Percentiles rank a stretch among this genome's conserved stretches.
Evolutionary conservation across 169 alveolate species (phyloP).

Genomic region (Eimeria mitis): DNA sequence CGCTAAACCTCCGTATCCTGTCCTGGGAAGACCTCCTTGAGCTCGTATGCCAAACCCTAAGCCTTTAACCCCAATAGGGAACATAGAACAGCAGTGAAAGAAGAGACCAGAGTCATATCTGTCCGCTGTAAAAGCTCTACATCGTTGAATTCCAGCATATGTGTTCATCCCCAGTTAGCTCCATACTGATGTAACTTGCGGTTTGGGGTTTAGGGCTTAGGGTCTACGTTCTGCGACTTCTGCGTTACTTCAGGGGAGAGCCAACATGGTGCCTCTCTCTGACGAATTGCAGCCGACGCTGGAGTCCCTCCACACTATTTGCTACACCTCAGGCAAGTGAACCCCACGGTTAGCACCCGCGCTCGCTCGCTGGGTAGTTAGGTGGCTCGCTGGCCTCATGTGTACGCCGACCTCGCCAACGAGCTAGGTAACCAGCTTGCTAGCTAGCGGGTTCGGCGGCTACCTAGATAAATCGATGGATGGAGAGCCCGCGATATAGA

Average conservation of each 20-base stretch:
- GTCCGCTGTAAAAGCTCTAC: background rate
- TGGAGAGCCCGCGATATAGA: background rate
- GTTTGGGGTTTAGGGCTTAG: background rate
- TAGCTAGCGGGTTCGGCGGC: background rate
- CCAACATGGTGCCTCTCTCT: conserved; percentile 40
- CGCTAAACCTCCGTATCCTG: background rate
- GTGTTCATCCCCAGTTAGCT: background rate
- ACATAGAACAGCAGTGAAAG: background rate
- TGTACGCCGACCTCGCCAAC: background rate
- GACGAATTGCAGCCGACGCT: conserved; percentile 62
- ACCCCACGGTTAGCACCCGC: background rate
- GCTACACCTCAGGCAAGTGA: conserved; percentile 97
- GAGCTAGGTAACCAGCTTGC: background rate
- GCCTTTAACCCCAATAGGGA: background rate
- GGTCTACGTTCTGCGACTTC: too few relatives aligned
- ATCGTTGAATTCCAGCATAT: background rate
- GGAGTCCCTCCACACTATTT: conserved; percentile 92
- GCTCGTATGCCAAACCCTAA: background rate
- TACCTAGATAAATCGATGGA: background rate
- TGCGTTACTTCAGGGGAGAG: conserved; percentile 68
- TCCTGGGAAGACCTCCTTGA: conserved; percentile 47
- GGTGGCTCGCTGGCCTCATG: background rate
- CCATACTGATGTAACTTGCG: background rate
- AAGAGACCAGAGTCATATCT: background rate
- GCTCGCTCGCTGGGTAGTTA: background rate